A percentile compares a stretch with the other conserved stretches of the same genome.
phyloP scores from a whole-genome alignment of 176 grass and related monocot species.

The Raddia distichophylla region DNA sequence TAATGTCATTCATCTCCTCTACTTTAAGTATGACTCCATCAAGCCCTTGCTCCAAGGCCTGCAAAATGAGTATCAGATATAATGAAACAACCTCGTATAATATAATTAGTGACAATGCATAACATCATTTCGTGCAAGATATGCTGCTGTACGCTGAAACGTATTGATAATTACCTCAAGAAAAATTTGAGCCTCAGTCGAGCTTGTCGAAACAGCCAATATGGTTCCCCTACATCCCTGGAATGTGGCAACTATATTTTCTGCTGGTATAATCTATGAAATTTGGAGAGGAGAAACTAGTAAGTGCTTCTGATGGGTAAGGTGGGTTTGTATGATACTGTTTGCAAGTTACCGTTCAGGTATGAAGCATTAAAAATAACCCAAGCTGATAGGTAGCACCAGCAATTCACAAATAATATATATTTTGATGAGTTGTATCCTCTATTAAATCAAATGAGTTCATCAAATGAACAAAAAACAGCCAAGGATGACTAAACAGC shows the following conservation, averaged over 20 bases:
- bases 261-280: constrained; percentile 88
- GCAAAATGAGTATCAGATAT: constrained; percentile 29
- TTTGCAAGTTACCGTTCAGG: constrained; percentile 4
- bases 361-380: neutral
- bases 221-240: constrained; percentile 70
- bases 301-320: constrained; percentile 26
- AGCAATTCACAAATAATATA: constrained; percentile 14
- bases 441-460: neutral
- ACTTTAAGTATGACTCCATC: constrained; percentile 89
- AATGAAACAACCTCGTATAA: constrained; percentile 4
- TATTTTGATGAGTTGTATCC: neutral
- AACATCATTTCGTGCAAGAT: neutral
- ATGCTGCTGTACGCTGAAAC: neutral
- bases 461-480: neutral
- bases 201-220: constrained; percentile 80
- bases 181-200: constrained; percentile 89
- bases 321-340: neutral
- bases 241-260: constrained; percentile 92
- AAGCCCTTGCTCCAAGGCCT: constrained; percentile 96
- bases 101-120: constrained; percentile 15
- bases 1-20: constrained; percentile 71
- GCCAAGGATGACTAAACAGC: constrained; percentile 3
- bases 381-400: neutral
- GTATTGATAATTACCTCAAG: constrained; percentile 66
- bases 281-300: constrained; percentile 27